A percentile compares a stretch with the other conserved stretches of the same genome.
Conservation (phyloP, 1,139 yeast species). For the Meyerozyma athensensis region DNA sequence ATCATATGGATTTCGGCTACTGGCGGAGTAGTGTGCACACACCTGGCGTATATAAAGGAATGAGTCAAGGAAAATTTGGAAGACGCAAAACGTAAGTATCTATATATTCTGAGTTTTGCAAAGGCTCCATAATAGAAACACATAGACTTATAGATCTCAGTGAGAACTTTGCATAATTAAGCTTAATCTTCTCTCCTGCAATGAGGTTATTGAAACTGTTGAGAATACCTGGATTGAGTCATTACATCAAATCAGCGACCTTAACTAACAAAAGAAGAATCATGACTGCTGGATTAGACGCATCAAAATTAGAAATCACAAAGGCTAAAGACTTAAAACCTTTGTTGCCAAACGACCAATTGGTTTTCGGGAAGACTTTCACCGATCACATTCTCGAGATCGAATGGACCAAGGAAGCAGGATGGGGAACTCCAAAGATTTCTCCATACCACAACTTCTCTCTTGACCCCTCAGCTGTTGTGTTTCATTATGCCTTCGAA, state of each 20-base stretch:
- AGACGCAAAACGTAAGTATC: constrained; percentile 1
- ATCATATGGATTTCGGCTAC: constrained; percentile 2
- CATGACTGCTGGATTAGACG: constrained; percentile 49
- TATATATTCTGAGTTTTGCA: neutral
- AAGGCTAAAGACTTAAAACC: constrained; percentile 57
- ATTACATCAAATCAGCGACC: neutral
- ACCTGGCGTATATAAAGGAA: constrained; percentile 1
- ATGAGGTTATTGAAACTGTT: neutral
- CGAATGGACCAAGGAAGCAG: constrained; percentile 72
- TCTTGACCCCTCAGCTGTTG: constrained; percentile 84
- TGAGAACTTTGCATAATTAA: neutral
- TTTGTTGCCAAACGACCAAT: constrained; percentile 65
- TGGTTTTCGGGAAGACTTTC: constrained; percentile 82
- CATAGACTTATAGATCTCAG: neutral
- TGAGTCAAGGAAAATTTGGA: constrained; percentile 2
- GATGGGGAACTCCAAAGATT: constrained; percentile 87
- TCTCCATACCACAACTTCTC: constrained; percentile 73
- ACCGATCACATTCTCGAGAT: constrained; percentile 87
- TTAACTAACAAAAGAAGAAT: constrained; percentile 5
- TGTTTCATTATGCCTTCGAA: constrained; percentile 92
- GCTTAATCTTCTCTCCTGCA: neutral
- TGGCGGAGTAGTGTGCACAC: constrained; percentile 1
- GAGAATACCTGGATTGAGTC: neutral
- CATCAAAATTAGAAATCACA: constrained; percentile 60
- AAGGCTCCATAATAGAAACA: constrained; percentile 1